Conservation (phyloP, 805 yeast genomes). For the Martiniozyma abietophila region DNA sequence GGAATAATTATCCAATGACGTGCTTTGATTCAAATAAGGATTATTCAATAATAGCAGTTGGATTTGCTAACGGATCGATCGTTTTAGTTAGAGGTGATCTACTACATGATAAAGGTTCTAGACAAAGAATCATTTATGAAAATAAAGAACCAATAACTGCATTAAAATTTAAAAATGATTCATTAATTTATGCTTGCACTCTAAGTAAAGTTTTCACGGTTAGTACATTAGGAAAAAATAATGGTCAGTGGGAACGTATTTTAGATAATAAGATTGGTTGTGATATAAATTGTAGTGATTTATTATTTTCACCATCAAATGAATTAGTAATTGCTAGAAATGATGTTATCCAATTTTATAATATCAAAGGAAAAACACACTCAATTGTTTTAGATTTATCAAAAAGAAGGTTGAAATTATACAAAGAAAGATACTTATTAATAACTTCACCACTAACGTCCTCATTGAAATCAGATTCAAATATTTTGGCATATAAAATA, state of each 20-base stretch:
- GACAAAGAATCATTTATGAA: conserved; percentile 73
- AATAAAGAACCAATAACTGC: conserved; percentile 76
- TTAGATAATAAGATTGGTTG: conserved; percentile 41
- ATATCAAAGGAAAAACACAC: conserved; percentile 41
- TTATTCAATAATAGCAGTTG: conserved; percentile 60
- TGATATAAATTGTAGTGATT: conserved; percentile 39
- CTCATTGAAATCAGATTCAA: conserved; percentile 19
- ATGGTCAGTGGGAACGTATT: conserved; percentile 46
- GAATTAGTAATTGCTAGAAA: conserved; percentile 54
- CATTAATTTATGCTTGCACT: conserved; percentile 61
- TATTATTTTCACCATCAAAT: conserved; percentile 18
- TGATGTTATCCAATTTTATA: conserved; percentile 57
- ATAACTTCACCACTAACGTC: conserved; percentile 34
- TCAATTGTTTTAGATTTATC: conserved; percentile 48
- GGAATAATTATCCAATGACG: conserved; percentile 71
- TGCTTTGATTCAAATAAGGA: conserved; percentile 46
- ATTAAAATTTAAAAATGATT: conserved; percentile 46
- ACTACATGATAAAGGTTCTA: conserved; percentile 78
- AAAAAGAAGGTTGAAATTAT: conserved; percentile 42
- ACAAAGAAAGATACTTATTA: conserved; percentile 40
- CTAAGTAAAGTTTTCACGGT: conserved; percentile 63
- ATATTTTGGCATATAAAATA: conserved; percentile 39
- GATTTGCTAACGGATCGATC: conserved; percentile 79
- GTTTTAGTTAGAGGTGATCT: conserved; percentile 81
- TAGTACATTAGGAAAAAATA: conserved; percentile 69